Evolutionary conservation across 2,329 filamentous ascomycete genomes (phyloP).

Genomic region (Penicillium polonicum): DNA sequence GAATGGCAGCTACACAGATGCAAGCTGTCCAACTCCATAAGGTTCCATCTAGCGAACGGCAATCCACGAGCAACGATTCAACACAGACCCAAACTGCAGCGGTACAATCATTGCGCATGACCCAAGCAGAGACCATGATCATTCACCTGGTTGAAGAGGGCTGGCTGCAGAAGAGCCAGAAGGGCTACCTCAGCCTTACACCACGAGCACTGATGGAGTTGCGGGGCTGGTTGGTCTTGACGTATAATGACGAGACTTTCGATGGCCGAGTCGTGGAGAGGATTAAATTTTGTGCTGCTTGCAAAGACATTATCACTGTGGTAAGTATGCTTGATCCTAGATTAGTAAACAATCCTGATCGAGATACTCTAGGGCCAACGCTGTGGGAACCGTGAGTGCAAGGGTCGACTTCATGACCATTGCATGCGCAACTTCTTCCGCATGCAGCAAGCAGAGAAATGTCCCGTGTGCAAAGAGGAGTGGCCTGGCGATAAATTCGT

Average conservation of each 20-base stretch:
- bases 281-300: constrained; percentile 85
- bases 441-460: constrained; percentile 60
- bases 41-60: constrained; percentile 35
- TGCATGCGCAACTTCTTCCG: constrained; percentile 75
- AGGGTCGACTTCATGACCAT: constrained; percentile 70
- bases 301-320: constrained; percentile 82
- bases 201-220: constrained; percentile 82
- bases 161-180: constrained; percentile 75
- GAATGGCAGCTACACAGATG: constrained; percentile 76
- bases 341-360: constrained; percentile 5
- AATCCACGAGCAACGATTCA: constrained; percentile 44
- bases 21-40: constrained; percentile 71
- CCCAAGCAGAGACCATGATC: constrained; percentile 73
- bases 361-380: constrained; percentile 61
- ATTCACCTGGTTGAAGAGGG: constrained; percentile 70
- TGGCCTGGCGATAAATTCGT: constrained; percentile 55
- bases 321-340: constrained; percentile 38
- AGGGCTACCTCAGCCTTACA: constrained; percentile 72
- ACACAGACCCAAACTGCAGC: constrained; percentile 36
- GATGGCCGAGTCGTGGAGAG: constrained; percentile 59
- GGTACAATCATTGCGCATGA: constrained; percentile 64
- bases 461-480: constrained; percentile 57
- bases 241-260: constrained; percentile 75
- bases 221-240: constrained; percentile 76
- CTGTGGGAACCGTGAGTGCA: constrained; percentile 68